Evolutionary conservation across 164 flowering plant species (phyloP).

Genomic region (Tetrastigma voinierianum): DNA sequence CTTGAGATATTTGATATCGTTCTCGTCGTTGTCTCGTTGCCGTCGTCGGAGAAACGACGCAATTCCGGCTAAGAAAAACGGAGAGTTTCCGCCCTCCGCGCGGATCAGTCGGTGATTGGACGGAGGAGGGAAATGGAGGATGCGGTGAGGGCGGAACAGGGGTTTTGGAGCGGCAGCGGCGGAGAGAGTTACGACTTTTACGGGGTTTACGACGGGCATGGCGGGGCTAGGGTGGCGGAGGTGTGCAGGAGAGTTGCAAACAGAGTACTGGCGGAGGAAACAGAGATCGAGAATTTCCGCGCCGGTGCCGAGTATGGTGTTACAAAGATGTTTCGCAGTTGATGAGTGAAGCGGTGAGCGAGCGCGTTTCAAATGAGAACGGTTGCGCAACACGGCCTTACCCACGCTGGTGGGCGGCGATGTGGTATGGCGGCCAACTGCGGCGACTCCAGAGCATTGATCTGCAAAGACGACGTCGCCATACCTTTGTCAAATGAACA

Average conservation of each 20-base stretch:
- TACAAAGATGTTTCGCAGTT: conserved; percentile 52
- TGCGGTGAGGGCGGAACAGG: conserved; percentile 48
- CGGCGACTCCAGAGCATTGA: too few species aligned
- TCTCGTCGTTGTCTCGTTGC: conserved; percentile 7
- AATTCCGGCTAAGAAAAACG: background rate
- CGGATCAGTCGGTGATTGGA: conserved; percentile 64
- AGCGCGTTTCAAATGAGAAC: conserved; percentile 19
- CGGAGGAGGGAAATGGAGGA: conserved; percentile 87
- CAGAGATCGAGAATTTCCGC: conserved; percentile 20
- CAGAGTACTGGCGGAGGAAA: conserved; percentile 35
- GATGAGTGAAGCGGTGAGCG: conserved; percentile 40
- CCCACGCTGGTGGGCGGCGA: too few species aligned
- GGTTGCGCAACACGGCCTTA: conserved; percentile 38
- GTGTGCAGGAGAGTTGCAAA: conserved; percentile 62
- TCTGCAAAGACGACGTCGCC: too few species aligned
- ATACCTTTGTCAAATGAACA: conserved; percentile 76
- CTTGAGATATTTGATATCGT: conserved; percentile 14
- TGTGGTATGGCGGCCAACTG: too few species aligned
- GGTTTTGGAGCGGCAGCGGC: conserved; percentile 17
- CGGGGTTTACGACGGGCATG: conserved; percentile 84
- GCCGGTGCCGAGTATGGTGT: too few species aligned
- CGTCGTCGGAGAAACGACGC: conserved; percentile 9
- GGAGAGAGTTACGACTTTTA: conserved; percentile 46
- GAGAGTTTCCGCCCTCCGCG: conserved; percentile 11
- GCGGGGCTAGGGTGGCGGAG: conserved; percentile 65